phyloP scores from a whole-genome alignment of 495 filamentous ascomycete species.

The Aspergillus ellipticus region DNA sequence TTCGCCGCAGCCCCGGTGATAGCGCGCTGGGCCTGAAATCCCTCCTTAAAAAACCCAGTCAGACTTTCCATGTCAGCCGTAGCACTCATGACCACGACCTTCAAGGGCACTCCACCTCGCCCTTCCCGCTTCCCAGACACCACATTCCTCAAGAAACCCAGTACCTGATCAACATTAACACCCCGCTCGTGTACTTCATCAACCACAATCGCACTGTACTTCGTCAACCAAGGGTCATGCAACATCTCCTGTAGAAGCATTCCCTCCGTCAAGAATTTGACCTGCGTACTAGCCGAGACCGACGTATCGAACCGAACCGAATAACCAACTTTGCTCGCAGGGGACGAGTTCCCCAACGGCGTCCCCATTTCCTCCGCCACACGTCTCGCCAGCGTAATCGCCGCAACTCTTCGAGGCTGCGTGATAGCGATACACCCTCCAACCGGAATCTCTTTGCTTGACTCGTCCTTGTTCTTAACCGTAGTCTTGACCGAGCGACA shows the following conservation, averaged over 20 bases:
- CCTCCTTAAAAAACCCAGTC: conserved; percentile 65
- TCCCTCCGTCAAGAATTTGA: conserved; percentile 96
- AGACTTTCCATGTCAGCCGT: conserved; percentile 84
- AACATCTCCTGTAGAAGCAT: conserved; percentile 95
- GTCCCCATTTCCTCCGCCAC: conserved; percentile 91
- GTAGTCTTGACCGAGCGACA: conserved; percentile 57
- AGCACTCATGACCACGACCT: conserved; percentile 94
- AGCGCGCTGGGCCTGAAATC: conserved; percentile 20
- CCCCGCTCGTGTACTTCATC: conserved; percentile 98
- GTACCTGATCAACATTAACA: conserved; percentile 87
- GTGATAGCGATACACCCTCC: conserved; percentile 94
- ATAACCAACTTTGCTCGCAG: conserved; percentile 80
- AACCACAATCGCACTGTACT: conserved; percentile 87
- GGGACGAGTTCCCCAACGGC: conserved; percentile 60
- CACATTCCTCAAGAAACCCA: conserved; percentile 81
- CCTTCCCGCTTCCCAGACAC: conserved; percentile 53
- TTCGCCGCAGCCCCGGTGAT: conserved; percentile 7
- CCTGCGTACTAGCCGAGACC: conserved; percentile 63
- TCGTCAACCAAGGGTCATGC: conserved; percentile 72
- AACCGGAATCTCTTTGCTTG: conserved; percentile 55
- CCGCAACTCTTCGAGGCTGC: conserved; percentile 88
- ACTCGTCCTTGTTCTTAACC: conserved; percentile 37
- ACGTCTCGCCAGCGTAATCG: conserved; percentile 83
- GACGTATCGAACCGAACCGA: conserved; percentile 91
- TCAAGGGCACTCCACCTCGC: conserved; percentile 68